Evolutionary conservation across 805 yeast genomes (phyloP).

Genomic region (Cyberlindnera xylosilytica): DNA sequence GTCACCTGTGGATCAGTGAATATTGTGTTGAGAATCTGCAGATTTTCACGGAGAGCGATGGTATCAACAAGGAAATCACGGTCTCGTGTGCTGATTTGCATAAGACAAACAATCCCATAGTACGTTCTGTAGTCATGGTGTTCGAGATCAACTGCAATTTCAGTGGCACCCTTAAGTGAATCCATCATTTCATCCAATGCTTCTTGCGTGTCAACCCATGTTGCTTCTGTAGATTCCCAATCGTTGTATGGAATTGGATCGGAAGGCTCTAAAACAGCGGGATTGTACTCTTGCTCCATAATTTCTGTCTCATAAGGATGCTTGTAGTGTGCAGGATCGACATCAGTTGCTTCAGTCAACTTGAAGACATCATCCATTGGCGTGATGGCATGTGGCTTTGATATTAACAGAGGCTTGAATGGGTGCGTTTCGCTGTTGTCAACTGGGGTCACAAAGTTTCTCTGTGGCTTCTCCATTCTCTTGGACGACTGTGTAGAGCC

Average conservation of each 20-base stretch:
- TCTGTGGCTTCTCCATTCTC: conserved; percentile 66
- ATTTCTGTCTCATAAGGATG: conserved; percentile 87
- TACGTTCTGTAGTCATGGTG: conserved; percentile 93
- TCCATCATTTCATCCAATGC: conserved; percentile 52
- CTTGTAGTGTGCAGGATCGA: conserved; percentile 55
- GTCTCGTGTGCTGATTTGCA: conserved; percentile 86
- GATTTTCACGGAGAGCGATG: conserved; percentile 67
- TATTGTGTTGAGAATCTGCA: conserved; percentile 62
- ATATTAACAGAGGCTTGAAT: conserved; percentile 67
- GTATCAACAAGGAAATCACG: conserved; percentile 89
- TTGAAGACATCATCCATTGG: conserved; percentile 51
- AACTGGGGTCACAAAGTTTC: conserved; percentile 49
- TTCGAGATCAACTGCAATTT: conserved; percentile 90
- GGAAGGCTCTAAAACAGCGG: conserved; percentile 40
- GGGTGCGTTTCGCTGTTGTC: conserved; percentile 72
- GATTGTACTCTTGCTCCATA: conserved; percentile 64
- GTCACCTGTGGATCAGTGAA: conserved; percentile 79
- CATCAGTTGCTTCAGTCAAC: conserved; percentile 36
- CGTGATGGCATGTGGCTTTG: conserved; percentile 68
- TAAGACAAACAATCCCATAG: conserved; percentile 84
- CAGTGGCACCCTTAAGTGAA: conserved; percentile 48
- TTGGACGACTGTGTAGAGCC: conserved; percentile 19
- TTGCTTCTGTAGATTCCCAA: conserved; percentile 64
- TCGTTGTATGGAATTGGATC: conserved; percentile 52
- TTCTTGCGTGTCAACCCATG: conserved; percentile 66